phyloP scores from a whole-genome alignment of 2,329 filamentous ascomycete genomes.

The Nemania sp. region DNA sequence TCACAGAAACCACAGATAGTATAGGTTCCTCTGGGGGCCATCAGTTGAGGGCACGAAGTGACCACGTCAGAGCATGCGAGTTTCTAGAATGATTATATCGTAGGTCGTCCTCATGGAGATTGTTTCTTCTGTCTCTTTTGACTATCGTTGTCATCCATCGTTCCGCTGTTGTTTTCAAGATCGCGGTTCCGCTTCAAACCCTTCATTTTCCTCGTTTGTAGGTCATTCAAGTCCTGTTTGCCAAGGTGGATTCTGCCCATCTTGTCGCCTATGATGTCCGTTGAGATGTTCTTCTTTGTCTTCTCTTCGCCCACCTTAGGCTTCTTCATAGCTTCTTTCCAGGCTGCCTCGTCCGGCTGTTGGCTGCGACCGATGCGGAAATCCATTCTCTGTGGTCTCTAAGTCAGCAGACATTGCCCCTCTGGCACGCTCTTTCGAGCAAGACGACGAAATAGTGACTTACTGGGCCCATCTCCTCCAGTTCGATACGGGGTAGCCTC shows the following conservation, averaged over 20 bases:
- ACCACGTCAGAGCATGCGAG: no score
- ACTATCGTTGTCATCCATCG: slow-evolving; percentile 51
- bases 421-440: background rate
- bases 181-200: slow-evolving; percentile 84
- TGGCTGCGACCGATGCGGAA: slow-evolving; percentile 81
- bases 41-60: no score
- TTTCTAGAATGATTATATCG: background rate
- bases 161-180: slow-evolving; percentile 59
- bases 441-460: slow-evolving; percentile 50
- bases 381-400: slow-evolving; percentile 31
- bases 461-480: slow-evolving; percentile 93
- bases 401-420: slow-evolving; percentile 11
- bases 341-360: slow-evolving; percentile 75
- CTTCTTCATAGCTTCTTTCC: slow-evolving; percentile 91
- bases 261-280: slow-evolving; percentile 93
- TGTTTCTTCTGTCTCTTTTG: slow-evolving; percentile 46
- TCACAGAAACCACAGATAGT: background rate
- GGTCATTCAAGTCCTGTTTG: slow-evolving; percentile 80
- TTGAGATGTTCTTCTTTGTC: slow-evolving; percentile 96
- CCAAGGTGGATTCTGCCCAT: slow-evolving; percentile 89
- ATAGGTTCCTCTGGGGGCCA: background rate
- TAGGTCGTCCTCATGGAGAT: slow-evolving; percentile 21
- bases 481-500: slow-evolving; percentile 84
- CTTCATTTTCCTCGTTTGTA: slow-evolving; percentile 99
- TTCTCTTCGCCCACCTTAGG: slow-evolving; percentile 74